Conservation (phyloP, 179 eudicot genomes). For the Corrigiola litoralis region DNA sequence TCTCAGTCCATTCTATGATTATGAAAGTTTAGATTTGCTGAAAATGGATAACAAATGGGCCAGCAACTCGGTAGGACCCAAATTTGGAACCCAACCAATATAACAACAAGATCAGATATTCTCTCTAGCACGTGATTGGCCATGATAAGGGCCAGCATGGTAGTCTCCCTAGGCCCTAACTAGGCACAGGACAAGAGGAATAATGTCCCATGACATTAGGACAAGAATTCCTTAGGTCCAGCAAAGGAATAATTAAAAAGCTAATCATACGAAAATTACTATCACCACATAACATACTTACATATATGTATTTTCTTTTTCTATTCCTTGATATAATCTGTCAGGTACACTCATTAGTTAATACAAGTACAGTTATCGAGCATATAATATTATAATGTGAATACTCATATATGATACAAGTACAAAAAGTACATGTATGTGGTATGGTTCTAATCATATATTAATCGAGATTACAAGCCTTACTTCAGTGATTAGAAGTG, state of each 20-base stretch:
- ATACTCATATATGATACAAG: no score
- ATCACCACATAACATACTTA: background rate
- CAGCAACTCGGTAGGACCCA: slow-evolving; percentile 18
- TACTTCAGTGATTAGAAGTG: no score
- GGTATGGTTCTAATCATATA: no score
- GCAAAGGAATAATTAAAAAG: slow-evolving; percentile 6
- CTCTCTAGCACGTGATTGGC: slow-evolving; percentile 32
- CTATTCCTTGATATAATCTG: no score
- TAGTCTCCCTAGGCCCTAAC: slow-evolving; percentile 6
- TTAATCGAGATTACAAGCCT: no score
- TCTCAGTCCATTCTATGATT: background rate
- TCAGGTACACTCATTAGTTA: no score
- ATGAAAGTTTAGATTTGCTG: background rate
- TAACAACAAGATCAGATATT: slow-evolving; percentile 23
- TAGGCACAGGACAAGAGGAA: slow-evolving; percentile 23
- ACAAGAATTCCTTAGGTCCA: slow-evolving; percentile 27
- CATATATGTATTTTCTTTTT: no score
- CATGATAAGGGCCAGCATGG: slow-evolving; percentile 13
- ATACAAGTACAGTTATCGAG: no score
- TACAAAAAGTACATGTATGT: no score
- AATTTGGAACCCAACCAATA: slow-evolving; percentile 19
- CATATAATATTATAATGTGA: no score
- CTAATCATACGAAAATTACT: background rate
- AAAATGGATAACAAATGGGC: slow-evolving; percentile 27
- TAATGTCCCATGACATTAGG: slow-evolving; percentile 25